Percentiles rank a stretch among this genome's conserved stretches.
Conservation (phyloP, 306 rosid species). For the Acmispon strigosus region DNA sequence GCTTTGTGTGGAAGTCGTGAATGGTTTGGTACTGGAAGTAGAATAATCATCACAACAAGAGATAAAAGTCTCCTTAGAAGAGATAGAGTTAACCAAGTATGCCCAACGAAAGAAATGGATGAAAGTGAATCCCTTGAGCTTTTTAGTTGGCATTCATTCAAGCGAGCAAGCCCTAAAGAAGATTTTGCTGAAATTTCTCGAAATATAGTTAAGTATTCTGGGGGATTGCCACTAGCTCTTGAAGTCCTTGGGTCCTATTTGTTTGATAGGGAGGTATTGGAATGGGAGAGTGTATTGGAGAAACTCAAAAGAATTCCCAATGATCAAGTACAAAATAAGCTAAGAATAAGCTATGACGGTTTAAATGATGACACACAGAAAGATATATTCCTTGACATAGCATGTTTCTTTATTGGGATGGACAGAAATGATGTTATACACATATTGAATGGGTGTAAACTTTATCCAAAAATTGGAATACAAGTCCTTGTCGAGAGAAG, state of each 20-base stretch:
- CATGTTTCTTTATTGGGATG: not conserved
- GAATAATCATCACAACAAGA: not conserved
- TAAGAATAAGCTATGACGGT: not conserved
- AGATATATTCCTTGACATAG: not conserved
- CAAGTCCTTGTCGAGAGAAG: not conserved
- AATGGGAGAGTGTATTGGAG: not conserved
- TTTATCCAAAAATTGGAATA: not conserved
- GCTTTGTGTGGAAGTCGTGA: conserved; percentile 5
- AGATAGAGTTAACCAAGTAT: not conserved
- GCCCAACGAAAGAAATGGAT: not conserved
- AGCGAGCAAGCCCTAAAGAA: not conserved
- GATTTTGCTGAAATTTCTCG: not conserved
- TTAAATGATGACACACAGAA: not conserved
- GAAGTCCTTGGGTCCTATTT: not conserved
- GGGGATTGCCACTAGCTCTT: conserved; percentile 15
- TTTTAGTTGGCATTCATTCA: conserved; percentile 5
- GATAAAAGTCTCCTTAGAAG: not conserved
- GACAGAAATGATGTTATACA: not conserved
- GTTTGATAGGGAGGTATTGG: not conserved
- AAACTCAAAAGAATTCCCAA: not conserved
- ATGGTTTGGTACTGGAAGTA: not conserved
- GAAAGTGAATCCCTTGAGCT: not conserved
- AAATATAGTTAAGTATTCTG: not conserved
- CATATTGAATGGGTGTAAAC: not conserved
- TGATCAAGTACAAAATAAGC: not conserved